Evolutionary conservation across 2,329 filamentous ascomycete genomes (phyloP).

Genomic region (Parafenestella ontariensis): DNA sequence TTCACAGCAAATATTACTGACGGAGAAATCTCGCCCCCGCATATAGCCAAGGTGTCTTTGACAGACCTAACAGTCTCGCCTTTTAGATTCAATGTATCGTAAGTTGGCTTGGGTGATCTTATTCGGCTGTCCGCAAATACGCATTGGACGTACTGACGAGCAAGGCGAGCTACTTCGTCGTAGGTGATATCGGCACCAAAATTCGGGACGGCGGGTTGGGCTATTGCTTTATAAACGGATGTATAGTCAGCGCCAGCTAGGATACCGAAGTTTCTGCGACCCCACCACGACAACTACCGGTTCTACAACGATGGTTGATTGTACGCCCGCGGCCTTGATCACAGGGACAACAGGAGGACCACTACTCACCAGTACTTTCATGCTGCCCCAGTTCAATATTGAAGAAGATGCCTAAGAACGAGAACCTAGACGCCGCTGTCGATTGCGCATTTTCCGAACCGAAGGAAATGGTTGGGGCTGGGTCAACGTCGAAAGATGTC

Average conservation of each 20-base stretch:
- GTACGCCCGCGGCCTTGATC: no score
- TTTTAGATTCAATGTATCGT: conserved; percentile 25
- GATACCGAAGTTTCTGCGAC: no score
- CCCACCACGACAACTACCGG: no score
- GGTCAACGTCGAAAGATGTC: conserved; percentile 11
- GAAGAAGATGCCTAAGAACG: no score
- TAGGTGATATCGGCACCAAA: not conserved
- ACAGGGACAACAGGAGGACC: no score
- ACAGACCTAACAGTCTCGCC: conserved; percentile 24
- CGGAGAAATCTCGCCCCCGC: conserved; percentile 21
- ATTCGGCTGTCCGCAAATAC: conserved; percentile 16
- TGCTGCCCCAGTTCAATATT: no score
- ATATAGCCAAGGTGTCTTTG: conserved; percentile 18
- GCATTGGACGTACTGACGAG: conserved; percentile 16
- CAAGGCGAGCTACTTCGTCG: conserved; percentile 17
- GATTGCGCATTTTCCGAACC: not conserved
- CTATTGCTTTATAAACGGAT: not conserved
- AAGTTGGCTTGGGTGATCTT: conserved; percentile 22
- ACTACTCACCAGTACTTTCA: no score
- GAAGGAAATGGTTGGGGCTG: not conserved
- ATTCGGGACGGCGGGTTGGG: not conserved
- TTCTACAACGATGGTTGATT: no score
- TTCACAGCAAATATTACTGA: conserved; percentile 23
- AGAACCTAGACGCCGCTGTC: not conserved
- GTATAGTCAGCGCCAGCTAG: no score